phyloP scores from a whole-genome alignment of 148 eudicot species.

The Chenopodium suecicum region DNA sequence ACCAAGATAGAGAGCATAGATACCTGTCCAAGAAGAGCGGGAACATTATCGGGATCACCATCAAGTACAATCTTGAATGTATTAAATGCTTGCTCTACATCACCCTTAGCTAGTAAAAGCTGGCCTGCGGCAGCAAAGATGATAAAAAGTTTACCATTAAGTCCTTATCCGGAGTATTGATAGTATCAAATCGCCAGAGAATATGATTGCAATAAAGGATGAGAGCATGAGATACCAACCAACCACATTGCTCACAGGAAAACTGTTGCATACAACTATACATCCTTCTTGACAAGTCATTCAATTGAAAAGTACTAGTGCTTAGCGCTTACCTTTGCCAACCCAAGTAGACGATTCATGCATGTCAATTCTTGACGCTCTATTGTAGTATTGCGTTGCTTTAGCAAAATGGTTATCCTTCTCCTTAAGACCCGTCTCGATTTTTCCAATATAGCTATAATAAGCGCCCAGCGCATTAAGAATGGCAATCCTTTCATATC shows the following conservation, averaged over 20 bases:
- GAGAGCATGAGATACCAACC: not conserved
- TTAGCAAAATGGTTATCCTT: constrained; percentile 72
- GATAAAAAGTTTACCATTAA: not conserved
- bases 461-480: constrained; percentile 92
- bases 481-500: constrained; percentile 91
- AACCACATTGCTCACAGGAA: not conserved
- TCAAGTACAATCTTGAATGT: constrained; percentile 91
- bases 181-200: not conserved
- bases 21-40: constrained; percentile 99
- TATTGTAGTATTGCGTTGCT: constrained; percentile 82
- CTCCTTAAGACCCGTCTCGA: constrained; percentile 70
- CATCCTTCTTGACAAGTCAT: not conserved
- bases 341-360: constrained; percentile 98
- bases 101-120: constrained; percentile 92
- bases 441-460: constrained; percentile 80
- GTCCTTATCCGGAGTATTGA: not conserved
- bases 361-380: constrained; percentile 90
- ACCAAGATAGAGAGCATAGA: constrained; percentile 3
- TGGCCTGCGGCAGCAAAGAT: constrained; percentile 56
- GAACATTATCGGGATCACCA: constrained; percentile 85
- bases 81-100: constrained; percentile 77
- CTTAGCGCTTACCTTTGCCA: constrained; percentile 65
- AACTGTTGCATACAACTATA: not conserved
- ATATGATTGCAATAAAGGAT: not conserved
- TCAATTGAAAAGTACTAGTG: not conserved